Evolutionary conservation across 352 stramenopile genomes (phyloP).

Genomic region (Globisporangium lucens): DNA sequence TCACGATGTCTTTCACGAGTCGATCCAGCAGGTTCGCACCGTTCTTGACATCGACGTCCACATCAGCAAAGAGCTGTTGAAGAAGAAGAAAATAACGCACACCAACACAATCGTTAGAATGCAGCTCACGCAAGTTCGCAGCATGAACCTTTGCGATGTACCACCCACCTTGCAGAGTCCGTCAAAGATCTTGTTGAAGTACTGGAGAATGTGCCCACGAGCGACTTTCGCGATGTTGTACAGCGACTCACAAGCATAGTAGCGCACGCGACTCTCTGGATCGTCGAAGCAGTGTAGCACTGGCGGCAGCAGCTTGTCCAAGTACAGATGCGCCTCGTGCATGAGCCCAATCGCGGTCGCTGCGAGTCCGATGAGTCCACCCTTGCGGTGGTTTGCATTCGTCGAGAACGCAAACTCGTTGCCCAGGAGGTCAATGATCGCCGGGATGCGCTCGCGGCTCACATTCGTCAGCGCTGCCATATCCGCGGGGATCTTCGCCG

Average conservation of each 20-base stretch:
- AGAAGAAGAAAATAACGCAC: background rate
- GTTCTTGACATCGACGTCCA: conserved; percentile 99
- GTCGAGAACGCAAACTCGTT: conserved; percentile 98
- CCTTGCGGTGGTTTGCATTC: conserved; percentile 99
- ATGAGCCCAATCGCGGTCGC: conserved; percentile 97
- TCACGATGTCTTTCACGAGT: conserved; percentile 99
- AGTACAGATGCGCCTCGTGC: conserved; percentile 87
- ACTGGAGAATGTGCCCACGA: conserved; percentile 92
- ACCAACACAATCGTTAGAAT: background rate
- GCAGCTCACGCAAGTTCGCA: no score
- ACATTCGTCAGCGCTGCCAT: conserved; percentile 32
- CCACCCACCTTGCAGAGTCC: conserved; percentile 73
- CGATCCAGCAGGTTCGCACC: conserved; percentile 86
- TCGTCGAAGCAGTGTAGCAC: conserved; percentile 99
- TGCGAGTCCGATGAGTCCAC: conserved; percentile 97
- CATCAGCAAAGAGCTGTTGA: conserved; percentile 97
- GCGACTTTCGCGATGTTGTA: conserved; percentile 99
- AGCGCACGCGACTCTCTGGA: conserved; percentile 95
- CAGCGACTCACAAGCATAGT: conserved; percentile 99
- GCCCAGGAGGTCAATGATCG: conserved; percentile 95
- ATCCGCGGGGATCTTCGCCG: conserved; percentile 35
- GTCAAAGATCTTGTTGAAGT: conserved; percentile 99
- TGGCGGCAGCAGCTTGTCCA: conserved; percentile 94
- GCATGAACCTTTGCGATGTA: no score
- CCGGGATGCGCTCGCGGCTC: conserved; percentile 83